Conservation (phyloP, 1,284 basidiomycete species). For the Anthracocystis panici-leucophaei region DNA sequence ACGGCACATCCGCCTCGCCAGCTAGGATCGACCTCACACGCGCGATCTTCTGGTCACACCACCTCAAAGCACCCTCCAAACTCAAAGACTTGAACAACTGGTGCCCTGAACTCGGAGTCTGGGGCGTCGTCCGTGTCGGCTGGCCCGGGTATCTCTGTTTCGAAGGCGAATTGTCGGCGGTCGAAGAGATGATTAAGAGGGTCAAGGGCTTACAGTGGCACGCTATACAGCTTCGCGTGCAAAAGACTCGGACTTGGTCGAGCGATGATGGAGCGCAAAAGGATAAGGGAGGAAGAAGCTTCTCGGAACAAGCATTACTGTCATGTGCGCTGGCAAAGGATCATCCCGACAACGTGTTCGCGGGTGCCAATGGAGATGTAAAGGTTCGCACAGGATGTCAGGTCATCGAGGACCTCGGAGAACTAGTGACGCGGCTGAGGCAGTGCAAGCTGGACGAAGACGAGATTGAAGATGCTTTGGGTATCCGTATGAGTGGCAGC, state of each 20-base stretch:
- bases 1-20: not conserved
- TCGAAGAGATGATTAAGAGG: slow-evolving; percentile 52
- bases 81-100: slow-evolving; percentile 53
- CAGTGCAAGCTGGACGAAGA: slow-evolving; percentile 22
- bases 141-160: slow-evolving; percentile 59
- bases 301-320: slow-evolving; percentile 26
- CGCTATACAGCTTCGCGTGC: slow-evolving; percentile 40
- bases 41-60: slow-evolving; percentile 51
- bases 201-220: slow-evolving; percentile 59
- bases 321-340: slow-evolving; percentile 26
- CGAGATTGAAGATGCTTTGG: slow-evolving; percentile 29
- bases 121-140: slow-evolving; percentile 53
- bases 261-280: not conserved
- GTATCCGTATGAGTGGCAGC: slow-evolving; percentile 15
- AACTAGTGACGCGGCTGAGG: slow-evolving; percentile 33
- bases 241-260: slow-evolving; percentile 25
- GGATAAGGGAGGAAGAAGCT: not conserved
- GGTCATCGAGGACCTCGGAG: slow-evolving; percentile 42
- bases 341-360: slow-evolving; percentile 20
- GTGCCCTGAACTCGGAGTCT: slow-evolving; percentile 51
- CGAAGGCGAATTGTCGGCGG: slow-evolving; percentile 43
- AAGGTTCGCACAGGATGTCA: slow-evolving; percentile 46
- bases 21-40: slow-evolving; percentile 19
- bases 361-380: not conserved
- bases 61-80: slow-evolving; percentile 57